Conservation (phyloP, 169 alveolate species). For the Cyclospora cayetanensis region DNA sequence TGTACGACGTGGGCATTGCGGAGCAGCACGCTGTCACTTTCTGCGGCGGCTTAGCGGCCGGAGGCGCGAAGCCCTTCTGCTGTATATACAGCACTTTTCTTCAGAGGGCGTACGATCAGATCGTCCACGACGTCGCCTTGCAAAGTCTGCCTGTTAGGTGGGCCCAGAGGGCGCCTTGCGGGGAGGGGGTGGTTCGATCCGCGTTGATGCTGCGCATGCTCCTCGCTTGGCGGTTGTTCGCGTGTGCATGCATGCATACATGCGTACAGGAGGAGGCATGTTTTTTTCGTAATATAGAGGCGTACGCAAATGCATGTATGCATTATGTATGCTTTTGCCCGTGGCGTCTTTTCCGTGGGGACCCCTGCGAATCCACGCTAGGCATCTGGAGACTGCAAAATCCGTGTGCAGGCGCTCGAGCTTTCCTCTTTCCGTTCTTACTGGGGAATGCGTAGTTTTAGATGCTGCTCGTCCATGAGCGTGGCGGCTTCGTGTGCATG, state of each 20-base stretch:
- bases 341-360: too few species aligned
- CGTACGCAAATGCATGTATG: not conserved
- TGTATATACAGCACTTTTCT: conserved; percentile 87
- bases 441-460: not conserved
- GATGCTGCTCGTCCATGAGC: not conserved
- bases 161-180: not conserved
- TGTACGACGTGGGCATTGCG: conserved; percentile 91
- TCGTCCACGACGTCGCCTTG: conserved; percentile 85
- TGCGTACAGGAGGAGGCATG: not conserved
- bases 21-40: conserved; percentile 92
- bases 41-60: conserved; percentile 85
- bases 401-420: too few species aligned
- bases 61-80: conserved; percentile 83
- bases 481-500: not conserved
- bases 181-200: not conserved
- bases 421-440: too few species aligned
- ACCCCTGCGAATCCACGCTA: too few species aligned
- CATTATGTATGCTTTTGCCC: not conserved
- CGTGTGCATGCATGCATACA: conserved; percentile 10
- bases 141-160: conserved; percentile 84
- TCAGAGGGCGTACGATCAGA: conserved; percentile 89
- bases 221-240: not conserved
- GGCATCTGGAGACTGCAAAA: too few species aligned
- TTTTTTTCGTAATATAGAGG: not conserved
- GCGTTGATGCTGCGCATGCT: not conserved